Evolutionary conservation across 2,329 filamentous ascomycete genomes (phyloP).

Genomic region (Colletotrichum limetticola): DNA sequence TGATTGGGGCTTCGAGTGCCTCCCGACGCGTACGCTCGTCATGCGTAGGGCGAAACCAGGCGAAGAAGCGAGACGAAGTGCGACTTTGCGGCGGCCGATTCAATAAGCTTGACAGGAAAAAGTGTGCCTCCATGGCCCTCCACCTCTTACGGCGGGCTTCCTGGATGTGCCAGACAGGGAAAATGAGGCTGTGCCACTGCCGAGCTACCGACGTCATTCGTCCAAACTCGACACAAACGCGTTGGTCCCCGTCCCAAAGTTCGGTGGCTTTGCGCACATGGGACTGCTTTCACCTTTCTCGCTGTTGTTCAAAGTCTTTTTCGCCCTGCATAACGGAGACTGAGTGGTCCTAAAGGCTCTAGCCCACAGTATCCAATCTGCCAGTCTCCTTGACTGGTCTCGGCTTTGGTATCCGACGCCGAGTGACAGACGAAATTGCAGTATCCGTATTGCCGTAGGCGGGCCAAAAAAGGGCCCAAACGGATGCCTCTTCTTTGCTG

Average conservation of each 20-base stretch:
- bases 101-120: not conserved
- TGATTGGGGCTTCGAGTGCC: conserved; percentile 25
- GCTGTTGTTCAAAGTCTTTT: not conserved
- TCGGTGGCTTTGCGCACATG: conserved; percentile 24
- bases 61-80: not conserved
- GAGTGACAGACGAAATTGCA: conserved; percentile 23
- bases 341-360: not conserved
- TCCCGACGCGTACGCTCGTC: conserved; percentile 31
- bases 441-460: conserved; percentile 3
- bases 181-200: conserved; percentile 31
- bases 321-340: not conserved
- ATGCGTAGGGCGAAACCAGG: conserved; percentile 7
- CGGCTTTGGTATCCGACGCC: conserved; percentile 22
- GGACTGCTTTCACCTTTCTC: conserved; percentile 8
- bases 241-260: not conserved
- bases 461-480: conserved; percentile 5
- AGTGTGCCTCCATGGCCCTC: not conserved
- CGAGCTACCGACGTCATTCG: conserved; percentile 34
- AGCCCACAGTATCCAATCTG: not conserved
- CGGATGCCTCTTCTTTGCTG: not conserved
- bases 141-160: not conserved
- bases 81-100: not conserved
- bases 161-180: not conserved
- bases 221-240: conserved; percentile 9
- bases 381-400: conserved; percentile 1